Conservation (phyloP, 257 asterid genomes). For the Linderniella brevidens region DNA sequence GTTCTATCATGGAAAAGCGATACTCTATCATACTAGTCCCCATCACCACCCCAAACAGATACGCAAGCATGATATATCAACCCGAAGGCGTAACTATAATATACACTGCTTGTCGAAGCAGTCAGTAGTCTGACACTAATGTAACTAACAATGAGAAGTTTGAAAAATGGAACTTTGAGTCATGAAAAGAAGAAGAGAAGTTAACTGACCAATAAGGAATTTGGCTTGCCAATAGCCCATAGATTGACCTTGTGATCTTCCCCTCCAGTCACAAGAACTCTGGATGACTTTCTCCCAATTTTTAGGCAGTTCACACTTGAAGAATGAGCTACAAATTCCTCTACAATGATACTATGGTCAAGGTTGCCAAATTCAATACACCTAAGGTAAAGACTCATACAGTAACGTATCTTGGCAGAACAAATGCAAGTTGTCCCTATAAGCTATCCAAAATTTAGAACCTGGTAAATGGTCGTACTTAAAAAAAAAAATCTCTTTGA, state of each 20-base stretch:
- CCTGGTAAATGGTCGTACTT: too few species aligned
- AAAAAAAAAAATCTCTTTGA: too few species aligned
- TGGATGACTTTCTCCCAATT: constrained; percentile 84
- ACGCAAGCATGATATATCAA: too few species aligned
- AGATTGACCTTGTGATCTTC: constrained; percentile 98
- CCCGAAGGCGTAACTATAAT: too few species aligned
- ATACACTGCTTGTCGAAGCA: too few species aligned
- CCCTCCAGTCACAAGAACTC: constrained; percentile 98
- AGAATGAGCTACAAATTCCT: constrained; percentile 99
- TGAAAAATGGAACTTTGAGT: neutral
- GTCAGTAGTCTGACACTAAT: too few species aligned
- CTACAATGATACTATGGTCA: constrained; percentile 30
- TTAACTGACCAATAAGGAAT: constrained; percentile 77
- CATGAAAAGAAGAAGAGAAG: constrained; percentile 2
- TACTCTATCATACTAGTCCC: too few species aligned
- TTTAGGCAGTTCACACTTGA: constrained; percentile 86
- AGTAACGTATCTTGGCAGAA: neutral
- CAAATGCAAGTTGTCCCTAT: neutral
- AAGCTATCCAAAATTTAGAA: neutral
- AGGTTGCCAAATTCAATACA: constrained; percentile 26
- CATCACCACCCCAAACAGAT: too few species aligned
- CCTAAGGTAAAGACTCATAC: too few species aligned
- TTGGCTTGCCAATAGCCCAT: constrained; percentile 99
- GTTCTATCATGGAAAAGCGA: too few species aligned
- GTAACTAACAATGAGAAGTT: too few species aligned